Percentiles rank a stretch among this genome's conserved stretches.
Conservation (phyloP, 2,329 filamentous ascomycete genomes). For the Colletotrichum godetiae region DNA sequence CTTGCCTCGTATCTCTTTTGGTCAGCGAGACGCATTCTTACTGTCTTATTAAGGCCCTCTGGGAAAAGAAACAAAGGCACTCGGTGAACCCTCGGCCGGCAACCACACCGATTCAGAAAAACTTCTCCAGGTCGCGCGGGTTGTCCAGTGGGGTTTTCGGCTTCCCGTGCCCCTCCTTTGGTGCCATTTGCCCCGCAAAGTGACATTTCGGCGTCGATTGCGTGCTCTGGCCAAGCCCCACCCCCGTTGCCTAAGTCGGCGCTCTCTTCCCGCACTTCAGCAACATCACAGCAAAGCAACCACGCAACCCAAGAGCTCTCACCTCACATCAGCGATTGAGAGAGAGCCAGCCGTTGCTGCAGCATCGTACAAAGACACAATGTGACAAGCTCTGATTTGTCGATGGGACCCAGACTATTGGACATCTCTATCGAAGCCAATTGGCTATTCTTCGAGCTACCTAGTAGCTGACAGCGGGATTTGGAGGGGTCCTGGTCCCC, state of each 20-base stretch:
- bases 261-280: neutral
- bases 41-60: neutral
- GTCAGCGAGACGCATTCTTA: neutral
- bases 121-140: neutral
- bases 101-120: neutral
- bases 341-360: neutral
- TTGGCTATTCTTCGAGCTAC: neutral
- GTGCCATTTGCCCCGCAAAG: slow-evolving; percentile 31
- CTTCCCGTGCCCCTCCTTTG: neutral
- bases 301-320: no score
- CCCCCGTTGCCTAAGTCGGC: slow-evolving; percentile 41
- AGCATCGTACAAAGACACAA: neutral
- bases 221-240: slow-evolving; percentile 47
- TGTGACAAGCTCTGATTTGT: neutral
- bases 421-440: neutral
- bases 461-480: neutral
- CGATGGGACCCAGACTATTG: neutral
- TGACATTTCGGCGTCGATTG: slow-evolving; percentile 43
- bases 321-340: neutral
- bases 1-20: neutral
- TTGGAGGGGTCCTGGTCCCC: neutral
- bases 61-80: neutral
- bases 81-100: neutral
- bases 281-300: neutral
- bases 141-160: neutral